These are phyloP conservation scores for Amphicarpaea edgeworthii DNA, from an alignment of 306 rosid species.

Conservation along the genomic window DNA sequence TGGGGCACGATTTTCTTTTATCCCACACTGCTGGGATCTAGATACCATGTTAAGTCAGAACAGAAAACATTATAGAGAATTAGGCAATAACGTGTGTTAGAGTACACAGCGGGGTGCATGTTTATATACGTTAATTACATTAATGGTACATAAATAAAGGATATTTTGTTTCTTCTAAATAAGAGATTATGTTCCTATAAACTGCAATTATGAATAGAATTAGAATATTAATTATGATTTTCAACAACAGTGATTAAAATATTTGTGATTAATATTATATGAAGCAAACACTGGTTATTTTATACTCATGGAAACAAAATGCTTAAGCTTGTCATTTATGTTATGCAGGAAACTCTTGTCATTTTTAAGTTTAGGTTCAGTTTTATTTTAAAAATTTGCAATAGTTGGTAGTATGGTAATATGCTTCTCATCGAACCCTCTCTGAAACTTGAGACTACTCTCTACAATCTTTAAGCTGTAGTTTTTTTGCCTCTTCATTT, in stretches of 20 bases:
- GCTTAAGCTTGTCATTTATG: neutral
- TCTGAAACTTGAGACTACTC: neutral
- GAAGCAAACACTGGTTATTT: neutral
- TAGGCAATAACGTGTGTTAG: too few relatives aligned
- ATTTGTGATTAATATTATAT: neutral
- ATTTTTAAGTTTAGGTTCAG: neutral
- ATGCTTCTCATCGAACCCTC: neutral
- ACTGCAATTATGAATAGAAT: too few relatives aligned
- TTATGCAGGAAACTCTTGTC: neutral
- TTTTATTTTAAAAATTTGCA: constrained; percentile 3
- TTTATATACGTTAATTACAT: too few relatives aligned
- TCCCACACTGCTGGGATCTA: too few relatives aligned
- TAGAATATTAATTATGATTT: too few relatives aligned
- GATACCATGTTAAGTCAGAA: too few relatives aligned
- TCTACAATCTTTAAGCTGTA: neutral
- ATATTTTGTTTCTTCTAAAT: too few relatives aligned
- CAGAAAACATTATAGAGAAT: too few relatives aligned
- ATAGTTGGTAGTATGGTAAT: constrained; percentile 18
- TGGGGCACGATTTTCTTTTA: too few relatives aligned
- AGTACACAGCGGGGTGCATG: too few relatives aligned
- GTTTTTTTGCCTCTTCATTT: neutral
- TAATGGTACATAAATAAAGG: too few relatives aligned
- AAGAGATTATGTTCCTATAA: too few relatives aligned
- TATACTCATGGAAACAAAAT: neutral
- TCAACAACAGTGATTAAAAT: neutral